phyloP scores from a whole-genome alignment of 2,329 filamentous ascomycete genomes.

The Fusarium scirpi region DNA sequence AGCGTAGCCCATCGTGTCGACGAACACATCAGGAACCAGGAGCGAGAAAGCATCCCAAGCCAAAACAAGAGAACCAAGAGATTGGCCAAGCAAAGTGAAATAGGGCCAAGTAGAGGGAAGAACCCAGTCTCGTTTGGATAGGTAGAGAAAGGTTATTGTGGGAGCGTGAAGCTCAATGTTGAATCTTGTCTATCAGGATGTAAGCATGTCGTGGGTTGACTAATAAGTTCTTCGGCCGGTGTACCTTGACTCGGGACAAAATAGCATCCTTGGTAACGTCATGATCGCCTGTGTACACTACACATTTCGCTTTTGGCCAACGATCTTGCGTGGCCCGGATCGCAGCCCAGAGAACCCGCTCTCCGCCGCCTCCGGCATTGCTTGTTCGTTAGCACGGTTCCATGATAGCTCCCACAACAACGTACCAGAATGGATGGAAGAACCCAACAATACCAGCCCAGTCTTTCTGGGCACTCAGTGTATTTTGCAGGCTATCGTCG shows the following conservation, averaged over 20 bases:
- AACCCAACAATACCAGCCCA: slow-evolving; percentile 93
- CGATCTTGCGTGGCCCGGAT: slow-evolving; percentile 89
- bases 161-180: slow-evolving; percentile 90
- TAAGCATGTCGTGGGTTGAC: slow-evolving; percentile 18
- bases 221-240: slow-evolving; percentile 29
- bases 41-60: slow-evolving; percentile 95
- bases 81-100: slow-evolving; percentile 95
- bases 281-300: slow-evolving; percentile 96
- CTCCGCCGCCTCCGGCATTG: slow-evolving; percentile 95
- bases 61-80: slow-evolving; percentile 85
- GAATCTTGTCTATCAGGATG: slow-evolving; percentile 75
- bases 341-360: slow-evolving; percentile 95
- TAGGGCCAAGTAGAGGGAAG: slow-evolving; percentile 88
- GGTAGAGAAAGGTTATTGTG: slow-evolving; percentile 88
- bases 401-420: slow-evolving; percentile 14
- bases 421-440: slow-evolving; percentile 96
- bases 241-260: slow-evolving; percentile 78
- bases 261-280: slow-evolving; percentile 86
- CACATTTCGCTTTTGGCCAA: slow-evolving; percentile 89
- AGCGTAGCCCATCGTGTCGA: slow-evolving; percentile 98
- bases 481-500: slow-evolving; percentile 49
- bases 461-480: slow-evolving; percentile 60
- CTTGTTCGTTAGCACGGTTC: slow-evolving; percentile 57
- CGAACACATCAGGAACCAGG: slow-evolving; percentile 90
- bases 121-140: slow-evolving; percentile 88